Evolutionary conservation across 2,329 filamentous ascomycete genomes (phyloP).

Genomic region (Colletotrichum cuscutae): DNA sequence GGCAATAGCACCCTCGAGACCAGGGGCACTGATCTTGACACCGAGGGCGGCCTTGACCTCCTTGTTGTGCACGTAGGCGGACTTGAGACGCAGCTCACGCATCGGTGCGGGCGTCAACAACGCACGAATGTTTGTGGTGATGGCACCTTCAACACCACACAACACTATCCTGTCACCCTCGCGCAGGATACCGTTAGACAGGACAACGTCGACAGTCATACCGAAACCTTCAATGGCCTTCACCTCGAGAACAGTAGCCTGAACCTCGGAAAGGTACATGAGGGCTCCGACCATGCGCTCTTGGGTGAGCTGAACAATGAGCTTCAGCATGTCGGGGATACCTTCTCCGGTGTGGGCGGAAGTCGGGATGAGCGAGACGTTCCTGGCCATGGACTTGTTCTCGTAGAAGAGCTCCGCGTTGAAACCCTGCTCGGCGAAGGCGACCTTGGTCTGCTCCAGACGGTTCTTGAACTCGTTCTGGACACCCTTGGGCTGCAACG

Average conservation of each 20-base stretch:
- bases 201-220: constrained; percentile 96
- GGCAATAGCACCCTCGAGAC: constrained; percentile 94
- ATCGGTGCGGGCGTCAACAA: constrained; percentile 92
- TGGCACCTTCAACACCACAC: constrained; percentile 96
- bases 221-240: constrained; percentile 99
- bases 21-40: constrained; percentile 98
- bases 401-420: constrained; percentile 97
- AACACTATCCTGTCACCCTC: constrained; percentile 96
- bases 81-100: constrained; percentile 95
- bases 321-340: constrained; percentile 98
- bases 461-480: constrained; percentile 95
- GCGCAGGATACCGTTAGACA: constrained; percentile 93
- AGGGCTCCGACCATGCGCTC: constrained; percentile 96
- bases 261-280: constrained; percentile 98
- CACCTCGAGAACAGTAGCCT: constrained; percentile 97
- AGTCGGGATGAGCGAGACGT: constrained; percentile 95
- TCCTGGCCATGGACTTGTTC: constrained; percentile 96
- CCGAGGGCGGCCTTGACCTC: constrained; percentile 97
- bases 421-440: constrained; percentile 96
- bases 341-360: constrained; percentile 99
- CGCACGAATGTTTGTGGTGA: constrained; percentile 94
- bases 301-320: constrained; percentile 91
- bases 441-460: constrained; percentile 89
- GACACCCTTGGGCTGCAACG: constrained; percentile 89
- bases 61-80: constrained; percentile 98